Conservation (phyloP, 768 basidiomycete species). For the Naganishia onofrii region DNA sequence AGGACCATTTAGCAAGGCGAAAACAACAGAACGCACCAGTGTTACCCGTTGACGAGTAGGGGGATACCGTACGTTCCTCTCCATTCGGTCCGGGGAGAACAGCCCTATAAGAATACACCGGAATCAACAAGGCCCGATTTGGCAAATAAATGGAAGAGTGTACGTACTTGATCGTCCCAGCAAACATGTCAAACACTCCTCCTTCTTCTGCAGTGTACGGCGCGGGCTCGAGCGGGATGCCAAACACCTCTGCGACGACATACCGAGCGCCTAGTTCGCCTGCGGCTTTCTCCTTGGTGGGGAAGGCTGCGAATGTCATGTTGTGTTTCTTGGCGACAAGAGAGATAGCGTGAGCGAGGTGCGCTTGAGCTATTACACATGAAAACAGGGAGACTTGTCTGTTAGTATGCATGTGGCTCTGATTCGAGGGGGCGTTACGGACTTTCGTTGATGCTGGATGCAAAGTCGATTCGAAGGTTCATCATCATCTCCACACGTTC, state of each 20-base stretch:
- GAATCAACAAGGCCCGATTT: slow-evolving; percentile 7
- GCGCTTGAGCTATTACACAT: slow-evolving; percentile 19
- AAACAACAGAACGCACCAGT: neutral
- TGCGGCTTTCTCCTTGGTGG: neutral
- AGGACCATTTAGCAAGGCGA: neutral
- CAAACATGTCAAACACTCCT: slow-evolving; percentile 46
- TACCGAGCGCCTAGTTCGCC: neutral
- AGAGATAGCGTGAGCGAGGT: slow-evolving; percentile 9
- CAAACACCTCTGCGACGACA: slow-evolving; percentile 35
- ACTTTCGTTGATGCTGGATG: slow-evolving; percentile 40
- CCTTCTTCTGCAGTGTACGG: slow-evolving; percentile 43
- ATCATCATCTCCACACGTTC: slow-evolving; percentile 55
- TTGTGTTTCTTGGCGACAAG: slow-evolving; percentile 16
- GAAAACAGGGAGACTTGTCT: neutral
- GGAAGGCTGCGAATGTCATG: slow-evolving; percentile 11
- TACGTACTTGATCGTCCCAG: slow-evolving; percentile 47
- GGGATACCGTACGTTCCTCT: slow-evolving; percentile 41
- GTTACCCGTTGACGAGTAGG: slow-evolving; percentile 42
- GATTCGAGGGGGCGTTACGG: neutral
- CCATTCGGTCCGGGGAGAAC: slow-evolving; percentile 40
- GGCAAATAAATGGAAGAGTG: neutral
- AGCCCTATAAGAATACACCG: slow-evolving; percentile 28
- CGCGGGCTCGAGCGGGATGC: slow-evolving; percentile 44
- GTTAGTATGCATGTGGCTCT: neutral
- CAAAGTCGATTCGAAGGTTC: slow-evolving; percentile 50